These are phyloP conservation scores for Tilletia indica DNA, from an alignment of 1,284 basidiomycete genomes.

Conservation along the genomic window DNA sequence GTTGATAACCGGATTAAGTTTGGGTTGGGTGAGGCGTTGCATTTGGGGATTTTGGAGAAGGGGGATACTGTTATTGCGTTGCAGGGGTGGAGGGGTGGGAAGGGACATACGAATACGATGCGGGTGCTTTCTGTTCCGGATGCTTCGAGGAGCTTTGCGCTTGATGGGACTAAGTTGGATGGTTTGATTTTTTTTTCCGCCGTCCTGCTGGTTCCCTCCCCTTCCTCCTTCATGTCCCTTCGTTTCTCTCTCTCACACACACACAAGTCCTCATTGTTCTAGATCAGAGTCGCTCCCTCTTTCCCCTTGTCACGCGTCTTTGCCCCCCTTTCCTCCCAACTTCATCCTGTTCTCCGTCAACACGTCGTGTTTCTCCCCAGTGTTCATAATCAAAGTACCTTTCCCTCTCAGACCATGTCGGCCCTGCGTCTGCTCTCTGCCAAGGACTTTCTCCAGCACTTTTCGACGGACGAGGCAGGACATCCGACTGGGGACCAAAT, in stretches of 20 bases:
- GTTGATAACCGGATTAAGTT: slow-evolving; percentile 67
- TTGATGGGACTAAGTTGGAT: slow-evolving; percentile 13
- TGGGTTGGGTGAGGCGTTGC: slow-evolving; percentile 83
- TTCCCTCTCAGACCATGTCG: too few relatives aligned
- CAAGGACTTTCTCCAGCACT: too few relatives aligned
- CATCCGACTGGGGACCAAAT: not conserved
- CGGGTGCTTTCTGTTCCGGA: slow-evolving; percentile 39
- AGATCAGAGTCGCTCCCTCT: too few relatives aligned
- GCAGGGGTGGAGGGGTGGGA: slow-evolving; percentile 97
- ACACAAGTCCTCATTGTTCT: not conserved
- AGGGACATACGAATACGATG: slow-evolving; percentile 71
- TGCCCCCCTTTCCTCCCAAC: not conserved
- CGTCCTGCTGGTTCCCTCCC: not conserved
- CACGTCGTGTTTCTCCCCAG: too few relatives aligned
- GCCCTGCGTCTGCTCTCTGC: too few relatives aligned
- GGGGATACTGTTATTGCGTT: slow-evolving; percentile 90
- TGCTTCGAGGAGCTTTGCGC: slow-evolving; percentile 1
- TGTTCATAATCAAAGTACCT: too few relatives aligned
- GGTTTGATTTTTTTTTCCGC: not conserved
- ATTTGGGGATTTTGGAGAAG: slow-evolving; percentile 81
- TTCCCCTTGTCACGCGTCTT: not conserved
- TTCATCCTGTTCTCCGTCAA: too few relatives aligned
- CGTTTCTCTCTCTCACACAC: not conserved
- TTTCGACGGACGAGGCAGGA: too few relatives aligned
- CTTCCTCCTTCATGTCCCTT: not conserved